phyloP scores from a whole-genome alignment of 345 rosid genomes.

The Raphanus sativus region DNA sequence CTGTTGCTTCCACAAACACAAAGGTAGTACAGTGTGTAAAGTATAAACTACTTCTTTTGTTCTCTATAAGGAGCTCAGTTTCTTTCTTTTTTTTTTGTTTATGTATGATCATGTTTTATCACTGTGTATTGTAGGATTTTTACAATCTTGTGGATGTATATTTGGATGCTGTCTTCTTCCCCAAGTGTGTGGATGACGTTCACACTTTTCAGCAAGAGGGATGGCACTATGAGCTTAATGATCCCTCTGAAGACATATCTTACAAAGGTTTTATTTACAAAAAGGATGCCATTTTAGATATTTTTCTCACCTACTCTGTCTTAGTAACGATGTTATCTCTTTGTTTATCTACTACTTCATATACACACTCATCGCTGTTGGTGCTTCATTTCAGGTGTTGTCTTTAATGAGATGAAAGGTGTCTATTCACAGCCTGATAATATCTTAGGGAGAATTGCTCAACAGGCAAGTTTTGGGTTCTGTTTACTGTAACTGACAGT shows the following conservation, averaged over 20 bases:
- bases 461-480: conserved; percentile 57
- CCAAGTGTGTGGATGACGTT: conserved; percentile 84
- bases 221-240: conserved; percentile 93
- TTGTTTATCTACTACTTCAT: conserved; percentile 10
- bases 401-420: conserved; percentile 98
- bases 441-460: conserved; percentile 73
- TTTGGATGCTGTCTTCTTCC: conserved; percentile 97
- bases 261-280: conserved; percentile 63
- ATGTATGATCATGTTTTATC: conserved; percentile 17
- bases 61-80: not conserved
- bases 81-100: not conserved
- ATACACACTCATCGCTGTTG: not conserved
- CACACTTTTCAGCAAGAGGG: conserved; percentile 98
- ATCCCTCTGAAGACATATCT: conserved; percentile 82
- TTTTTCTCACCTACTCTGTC: not conserved
- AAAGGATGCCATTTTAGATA: not conserved
- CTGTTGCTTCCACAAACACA: conserved; percentile 92
- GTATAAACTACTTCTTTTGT: not conserved
- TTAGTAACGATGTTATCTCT: not conserved
- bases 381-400: conserved; percentile 69
- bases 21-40: conserved; percentile 57
- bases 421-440: conserved; percentile 98
- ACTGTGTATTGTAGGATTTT: conserved; percentile 69
- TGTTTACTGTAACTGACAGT: conserved; percentile 6
- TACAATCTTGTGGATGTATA: conserved; percentile 96